A percentile compares a stretch with the other conserved stretches of the same genome.
Evolutionary conservation across 2,329 filamentous ascomycete genomes (phyloP).

Genomic region (Epichloe sylvatica): DNA sequence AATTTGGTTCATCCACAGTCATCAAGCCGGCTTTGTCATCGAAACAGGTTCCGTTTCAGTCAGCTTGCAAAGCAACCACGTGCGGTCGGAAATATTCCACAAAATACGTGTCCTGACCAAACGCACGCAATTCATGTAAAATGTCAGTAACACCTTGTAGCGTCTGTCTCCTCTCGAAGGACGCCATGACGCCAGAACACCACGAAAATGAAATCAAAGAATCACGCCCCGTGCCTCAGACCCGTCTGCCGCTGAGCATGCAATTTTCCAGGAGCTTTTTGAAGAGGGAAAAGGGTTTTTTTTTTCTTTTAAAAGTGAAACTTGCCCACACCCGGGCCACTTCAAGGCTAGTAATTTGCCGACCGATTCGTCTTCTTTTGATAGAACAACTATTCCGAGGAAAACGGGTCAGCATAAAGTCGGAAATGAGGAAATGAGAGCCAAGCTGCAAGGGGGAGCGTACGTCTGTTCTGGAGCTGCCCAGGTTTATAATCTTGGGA

Average conservation of each 20-base stretch:
- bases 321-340: constrained; percentile 35
- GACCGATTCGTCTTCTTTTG: constrained; percentile 53
- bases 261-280: neutral
- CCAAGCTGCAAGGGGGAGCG: constrained; percentile 15
- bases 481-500: constrained; percentile 98
- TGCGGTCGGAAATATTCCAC: no score
- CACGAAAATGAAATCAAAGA: neutral
- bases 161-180: no score
- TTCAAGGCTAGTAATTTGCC: constrained; percentile 36
- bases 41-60: no score
- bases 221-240: neutral
- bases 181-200: neutral
- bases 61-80: no score
- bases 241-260: neutral
- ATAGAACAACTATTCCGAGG: constrained; percentile 38
- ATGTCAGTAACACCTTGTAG: no score
- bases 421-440: neutral
- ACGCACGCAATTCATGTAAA: no score
- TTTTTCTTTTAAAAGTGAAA: neutral
- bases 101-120: no score
- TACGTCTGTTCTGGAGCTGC: constrained; percentile 88
- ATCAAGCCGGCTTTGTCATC: no score
- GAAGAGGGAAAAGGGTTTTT: neutral
- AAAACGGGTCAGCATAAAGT: constrained; percentile 1
- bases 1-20: no score